Evolutionary conservation across 257 asterid genomes (phyloP).

Genomic region (Solanum pennellii): DNA sequence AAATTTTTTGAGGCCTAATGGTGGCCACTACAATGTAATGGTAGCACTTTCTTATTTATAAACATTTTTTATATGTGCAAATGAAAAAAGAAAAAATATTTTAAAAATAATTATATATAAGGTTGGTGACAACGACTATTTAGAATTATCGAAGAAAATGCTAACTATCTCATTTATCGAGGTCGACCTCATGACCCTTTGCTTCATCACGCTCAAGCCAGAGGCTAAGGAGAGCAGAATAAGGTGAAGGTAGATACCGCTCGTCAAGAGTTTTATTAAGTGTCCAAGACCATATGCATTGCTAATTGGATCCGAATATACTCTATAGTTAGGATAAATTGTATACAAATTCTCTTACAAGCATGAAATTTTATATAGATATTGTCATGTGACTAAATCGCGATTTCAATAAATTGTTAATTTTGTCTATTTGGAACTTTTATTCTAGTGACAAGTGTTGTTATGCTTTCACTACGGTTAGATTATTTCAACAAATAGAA

Average conservation of each 20-base stretch:
- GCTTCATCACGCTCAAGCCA: not conserved
- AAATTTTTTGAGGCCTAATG: not conserved
- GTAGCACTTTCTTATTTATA: not conserved
- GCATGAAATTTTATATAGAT: not conserved
- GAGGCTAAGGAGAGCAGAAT: not conserved
- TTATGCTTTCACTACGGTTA: not conserved
- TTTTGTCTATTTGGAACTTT: not conserved
- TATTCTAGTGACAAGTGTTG: not conserved
- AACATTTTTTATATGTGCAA: not conserved
- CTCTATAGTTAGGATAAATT: not conserved
- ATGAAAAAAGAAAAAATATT: not conserved
- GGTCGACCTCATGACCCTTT: not conserved
- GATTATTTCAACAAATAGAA: not conserved
- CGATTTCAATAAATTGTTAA: not conserved
- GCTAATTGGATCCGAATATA: fast-evolving
- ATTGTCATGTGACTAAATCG: not conserved
- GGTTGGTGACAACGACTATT: not conserved
- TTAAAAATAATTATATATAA: too few relatives aligned
- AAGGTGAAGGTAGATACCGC: fast-evolving
- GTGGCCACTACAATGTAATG: not conserved
- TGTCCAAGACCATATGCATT: fast-evolving
- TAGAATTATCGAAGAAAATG: not conserved
- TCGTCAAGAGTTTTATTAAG: not conserved
- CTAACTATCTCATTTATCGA: too few relatives aligned
- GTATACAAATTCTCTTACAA: not conserved